These are phyloP conservation scores for Danielia oregonensis DNA, from an alignment of 805 yeast genomes.

Conservation along the genomic window DNA sequence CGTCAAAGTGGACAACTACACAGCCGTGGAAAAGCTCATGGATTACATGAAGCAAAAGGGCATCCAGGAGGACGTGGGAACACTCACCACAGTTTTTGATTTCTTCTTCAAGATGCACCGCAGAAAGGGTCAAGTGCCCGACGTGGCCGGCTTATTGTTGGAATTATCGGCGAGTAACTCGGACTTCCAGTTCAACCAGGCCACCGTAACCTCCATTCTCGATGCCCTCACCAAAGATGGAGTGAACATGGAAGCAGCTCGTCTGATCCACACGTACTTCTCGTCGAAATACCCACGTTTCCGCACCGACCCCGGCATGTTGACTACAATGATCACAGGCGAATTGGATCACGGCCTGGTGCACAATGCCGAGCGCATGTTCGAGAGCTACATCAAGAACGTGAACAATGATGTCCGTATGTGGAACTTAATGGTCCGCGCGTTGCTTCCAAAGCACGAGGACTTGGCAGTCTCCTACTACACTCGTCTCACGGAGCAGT, in stretches of 20 bases:
- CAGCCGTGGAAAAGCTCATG: constrained; percentile 47
- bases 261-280: constrained; percentile 44
- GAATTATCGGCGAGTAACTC: constrained; percentile 30
- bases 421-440: constrained; percentile 39
- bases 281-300: constrained; percentile 24
- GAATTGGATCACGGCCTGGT: constrained; percentile 42
- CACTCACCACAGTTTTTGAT: constrained; percentile 59
- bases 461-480: constrained; percentile 41
- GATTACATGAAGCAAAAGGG: constrained; percentile 38
- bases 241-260: constrained; percentile 48
- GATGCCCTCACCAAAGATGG: constrained; percentile 49
- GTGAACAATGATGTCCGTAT: constrained; percentile 33
- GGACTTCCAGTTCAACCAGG: constrained; percentile 35
- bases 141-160: constrained; percentile 36
- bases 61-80: constrained; percentile 55
- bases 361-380: constrained; percentile 27
- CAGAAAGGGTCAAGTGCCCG: constrained; percentile 41
- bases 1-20: constrained; percentile 36
- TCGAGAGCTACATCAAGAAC: constrained; percentile 33
- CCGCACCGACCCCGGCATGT: constrained; percentile 26
- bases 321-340: constrained; percentile 45
- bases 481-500: constrained; percentile 26
- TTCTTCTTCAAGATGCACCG: constrained; percentile 44
- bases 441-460: constrained; percentile 28
- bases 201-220: constrained; percentile 50